A percentile compares a stretch with the other conserved stretches of the same genome.
These are phyloP conservation scores for Pythium aristosporum DNA, from an alignment of 352 stramenopile genomes.

Conservation along the genomic window DNA sequence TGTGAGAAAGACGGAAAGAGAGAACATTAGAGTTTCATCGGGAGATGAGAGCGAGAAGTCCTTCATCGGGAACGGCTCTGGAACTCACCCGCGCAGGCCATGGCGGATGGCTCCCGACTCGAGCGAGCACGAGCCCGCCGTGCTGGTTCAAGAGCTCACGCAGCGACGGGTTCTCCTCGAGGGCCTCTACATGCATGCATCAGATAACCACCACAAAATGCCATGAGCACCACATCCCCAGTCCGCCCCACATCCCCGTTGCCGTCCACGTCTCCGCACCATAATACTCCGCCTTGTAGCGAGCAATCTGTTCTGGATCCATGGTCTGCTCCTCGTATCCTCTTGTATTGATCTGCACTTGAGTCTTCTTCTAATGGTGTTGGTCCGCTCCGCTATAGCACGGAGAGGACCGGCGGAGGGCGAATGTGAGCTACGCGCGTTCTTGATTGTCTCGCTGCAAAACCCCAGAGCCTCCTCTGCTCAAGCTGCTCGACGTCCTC, in stretches of 20 bases:
- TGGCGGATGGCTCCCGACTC: conserved; percentile 75
- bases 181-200: conserved; percentile 38
- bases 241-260: neutral
- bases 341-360: neutral
- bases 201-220: too few relatives aligned
- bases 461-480: neutral
- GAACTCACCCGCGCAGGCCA: conserved; percentile 69
- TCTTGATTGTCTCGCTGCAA: neutral
- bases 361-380: neutral
- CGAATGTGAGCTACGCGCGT: neutral
- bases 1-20: conserved; percentile 20
- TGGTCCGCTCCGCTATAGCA: neutral
- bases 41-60: neutral
- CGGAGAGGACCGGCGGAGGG: neutral
- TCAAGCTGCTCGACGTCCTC: neutral
- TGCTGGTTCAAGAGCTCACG: conserved; percentile 73
- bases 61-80: neutral
- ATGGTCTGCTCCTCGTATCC: conserved; percentile 4
- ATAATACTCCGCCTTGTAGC: conserved; percentile 36
- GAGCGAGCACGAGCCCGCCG: conserved; percentile 72
- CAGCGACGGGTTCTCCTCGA: conserved; percentile 60
- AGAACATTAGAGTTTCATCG: neutral
- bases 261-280: conserved; percentile 14
- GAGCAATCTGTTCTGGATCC: conserved; percentile 27
- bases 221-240: neutral